Conservation (phyloP, 1,284 basidiomycete genomes). For the Apiotrichum akiyoshidainum region DNA sequence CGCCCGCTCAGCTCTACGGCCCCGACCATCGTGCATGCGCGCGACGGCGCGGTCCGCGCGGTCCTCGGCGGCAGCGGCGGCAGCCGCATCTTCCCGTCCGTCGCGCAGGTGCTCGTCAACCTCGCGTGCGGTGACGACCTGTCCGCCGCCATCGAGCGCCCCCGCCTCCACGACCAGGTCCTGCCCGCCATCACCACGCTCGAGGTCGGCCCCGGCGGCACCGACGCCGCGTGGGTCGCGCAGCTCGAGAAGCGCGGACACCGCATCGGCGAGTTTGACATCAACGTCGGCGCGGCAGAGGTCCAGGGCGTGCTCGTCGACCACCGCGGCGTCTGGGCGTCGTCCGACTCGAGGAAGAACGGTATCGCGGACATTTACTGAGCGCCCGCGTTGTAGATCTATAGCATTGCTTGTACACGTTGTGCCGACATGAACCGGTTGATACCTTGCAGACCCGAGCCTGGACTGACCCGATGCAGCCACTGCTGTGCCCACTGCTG, state of each 20-base stretch:
- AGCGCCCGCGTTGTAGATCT: not conserved
- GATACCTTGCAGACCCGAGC: too few species aligned
- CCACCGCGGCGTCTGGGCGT: conserved; percentile 46
- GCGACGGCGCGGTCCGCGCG: conserved; percentile 66
- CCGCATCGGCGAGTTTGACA: conserved; percentile 58
- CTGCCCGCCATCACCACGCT: conserved; percentile 65
- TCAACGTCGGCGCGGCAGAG: conserved; percentile 46
- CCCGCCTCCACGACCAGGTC: conserved; percentile 89
- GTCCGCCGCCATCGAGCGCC: conserved; percentile 74
- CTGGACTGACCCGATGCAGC: too few species aligned
- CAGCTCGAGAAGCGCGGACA: conserved; percentile 66
- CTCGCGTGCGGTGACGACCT: conserved; percentile 76
- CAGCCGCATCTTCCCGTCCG: conserved; percentile 73
- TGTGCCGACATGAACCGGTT: too few species aligned
- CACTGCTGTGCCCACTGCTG: too few species aligned
- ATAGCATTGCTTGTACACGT: not conserved
- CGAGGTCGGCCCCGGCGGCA: conserved; percentile 57
- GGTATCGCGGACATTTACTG: conserved; percentile 48
- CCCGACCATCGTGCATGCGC: conserved; percentile 74
- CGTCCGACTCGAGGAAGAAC: conserved; percentile 47
- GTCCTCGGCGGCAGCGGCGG: conserved; percentile 84
- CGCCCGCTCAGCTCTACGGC: conserved; percentile 76
- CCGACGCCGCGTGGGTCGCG: conserved; percentile 58
- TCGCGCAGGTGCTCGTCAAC: conserved; percentile 79
- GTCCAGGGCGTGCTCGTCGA: conserved; percentile 66